A percentile compares a stretch with the other conserved stretches of the same genome.
These are phyloP conservation scores for Eimeria sp. DNA, from an alignment of 169 alveolate genomes.

Conservation along the genomic window DNA sequence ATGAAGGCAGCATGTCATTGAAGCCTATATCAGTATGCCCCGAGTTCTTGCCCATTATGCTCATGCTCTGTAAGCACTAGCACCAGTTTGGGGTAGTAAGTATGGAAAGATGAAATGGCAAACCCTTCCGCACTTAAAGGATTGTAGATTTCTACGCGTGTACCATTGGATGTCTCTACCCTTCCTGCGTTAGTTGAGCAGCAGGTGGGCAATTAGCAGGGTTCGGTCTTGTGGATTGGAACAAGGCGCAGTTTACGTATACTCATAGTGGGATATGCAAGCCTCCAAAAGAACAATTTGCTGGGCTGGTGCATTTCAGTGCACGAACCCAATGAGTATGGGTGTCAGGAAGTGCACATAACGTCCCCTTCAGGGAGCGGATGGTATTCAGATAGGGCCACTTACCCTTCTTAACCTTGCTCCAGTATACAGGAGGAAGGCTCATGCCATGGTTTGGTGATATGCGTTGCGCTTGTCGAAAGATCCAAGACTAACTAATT, in stretches of 20 bases:
- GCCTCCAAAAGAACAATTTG: neutral
- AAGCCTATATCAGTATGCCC: neutral
- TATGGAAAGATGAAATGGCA: neutral
- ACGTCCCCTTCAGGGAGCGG: neutral
- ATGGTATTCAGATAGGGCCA: neutral
- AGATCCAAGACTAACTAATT: neutral
- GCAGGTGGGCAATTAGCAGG: neutral
- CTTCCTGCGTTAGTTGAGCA: neutral
- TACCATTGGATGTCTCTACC: neutral
- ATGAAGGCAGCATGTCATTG: neutral
- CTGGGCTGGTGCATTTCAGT: neutral
- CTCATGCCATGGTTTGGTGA: neutral
- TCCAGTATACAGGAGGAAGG: neutral
- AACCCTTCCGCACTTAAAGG: neutral
- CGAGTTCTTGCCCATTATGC: neutral
- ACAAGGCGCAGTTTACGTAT: neutral
- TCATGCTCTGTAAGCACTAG: neutral
- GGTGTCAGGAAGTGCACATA: neutral
- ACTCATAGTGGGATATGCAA: neutral
- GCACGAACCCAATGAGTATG: neutral
- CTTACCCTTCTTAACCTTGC: neutral
- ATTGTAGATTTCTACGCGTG: neutral
- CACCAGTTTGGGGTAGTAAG: neutral
- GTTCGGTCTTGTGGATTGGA: neutral
- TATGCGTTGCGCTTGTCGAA: neutral